Percentiles rank a stretch among this genome's conserved stretches.
Conservation (phyloP, 441 rosid genomes). For the Manihot esculenta region DNA sequence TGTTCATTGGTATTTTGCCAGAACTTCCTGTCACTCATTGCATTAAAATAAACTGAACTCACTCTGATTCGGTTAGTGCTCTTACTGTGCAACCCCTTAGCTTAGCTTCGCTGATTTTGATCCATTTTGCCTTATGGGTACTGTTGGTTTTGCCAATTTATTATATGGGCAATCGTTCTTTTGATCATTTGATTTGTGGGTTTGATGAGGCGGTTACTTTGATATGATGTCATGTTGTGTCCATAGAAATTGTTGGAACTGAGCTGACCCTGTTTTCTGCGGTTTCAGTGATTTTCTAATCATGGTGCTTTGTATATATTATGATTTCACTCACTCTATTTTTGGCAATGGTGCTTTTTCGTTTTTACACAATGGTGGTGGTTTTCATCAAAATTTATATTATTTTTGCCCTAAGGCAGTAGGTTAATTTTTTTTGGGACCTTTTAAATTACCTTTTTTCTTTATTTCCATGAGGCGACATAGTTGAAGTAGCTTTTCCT, state of each 20-base stretch:
- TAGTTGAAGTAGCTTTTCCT: not conserved
- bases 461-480: not conserved
- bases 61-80: slow-evolving; percentile 35
- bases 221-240: slow-evolving; percentile 23
- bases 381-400: slow-evolving; percentile 22
- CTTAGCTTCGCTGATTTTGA: slow-evolving; percentile 24
- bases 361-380: slow-evolving; percentile 2
- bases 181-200: slow-evolving; percentile 11
- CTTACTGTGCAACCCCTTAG: slow-evolving; percentile 10
- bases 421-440: not conserved
- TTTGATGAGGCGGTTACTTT: slow-evolving; percentile 25
- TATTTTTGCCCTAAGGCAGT: slow-evolving; percentile 13
- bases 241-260: slow-evolving; percentile 19
- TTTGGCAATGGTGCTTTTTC: not conserved
- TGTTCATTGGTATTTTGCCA: not conserved
- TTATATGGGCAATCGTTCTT: slow-evolving; percentile 19
- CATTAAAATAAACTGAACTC: not conserved
- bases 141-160: slow-evolving; percentile 26
- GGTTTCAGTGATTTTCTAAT: not conserved
- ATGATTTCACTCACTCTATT: not conserved
- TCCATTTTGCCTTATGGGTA: slow-evolving; percentile 33
- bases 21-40: not conserved
- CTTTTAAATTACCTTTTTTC: not conserved
- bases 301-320: not conserved
- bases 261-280: slow-evolving; percentile 10